Conservation (phyloP, 2,329 filamentous ascomycete species). For the Trichocomaceae sp. region DNA sequence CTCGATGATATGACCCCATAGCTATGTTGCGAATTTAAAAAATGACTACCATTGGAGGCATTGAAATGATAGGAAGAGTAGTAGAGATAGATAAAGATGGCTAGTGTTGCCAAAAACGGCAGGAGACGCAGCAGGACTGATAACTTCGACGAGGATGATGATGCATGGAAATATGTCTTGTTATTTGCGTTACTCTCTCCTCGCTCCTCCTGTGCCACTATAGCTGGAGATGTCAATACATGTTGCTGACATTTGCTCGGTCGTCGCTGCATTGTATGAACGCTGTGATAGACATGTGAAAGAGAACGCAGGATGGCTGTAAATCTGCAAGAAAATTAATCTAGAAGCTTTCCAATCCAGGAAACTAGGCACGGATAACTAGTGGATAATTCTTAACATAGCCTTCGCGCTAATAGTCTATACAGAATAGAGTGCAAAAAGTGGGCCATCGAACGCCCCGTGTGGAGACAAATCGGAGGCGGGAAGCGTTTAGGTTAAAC, state of each 20-base stretch:
- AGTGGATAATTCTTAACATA: too few relatives aligned
- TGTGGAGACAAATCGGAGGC: not conserved
- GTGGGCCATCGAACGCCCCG: too few relatives aligned
- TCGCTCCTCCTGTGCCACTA: not conserved
- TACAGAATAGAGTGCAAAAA: too few relatives aligned
- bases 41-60: not conserved
- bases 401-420: too few relatives aligned
- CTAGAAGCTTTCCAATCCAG: not conserved
- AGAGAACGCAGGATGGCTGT: not conserved
- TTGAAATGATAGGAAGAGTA: not conserved
- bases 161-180: not conserved
- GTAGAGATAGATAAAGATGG: not conserved
- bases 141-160: not conserved
- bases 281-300: not conserved
- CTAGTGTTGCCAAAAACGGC: not conserved
- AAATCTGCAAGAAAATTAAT: not conserved
- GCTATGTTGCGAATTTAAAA: not conserved
- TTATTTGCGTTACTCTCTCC: not conserved
- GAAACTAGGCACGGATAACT: not conserved
- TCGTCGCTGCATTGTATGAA: slow-evolving; percentile 6
- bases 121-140: not conserved
- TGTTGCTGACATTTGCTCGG: slow-evolving; percentile 2
- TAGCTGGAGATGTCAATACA: not conserved
- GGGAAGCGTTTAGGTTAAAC: not conserved
- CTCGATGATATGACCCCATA: not conserved